Base-by-base conservation (phyloP, 176 grass and related monocot genomes). In the Oryza rufipogon region DNA sequence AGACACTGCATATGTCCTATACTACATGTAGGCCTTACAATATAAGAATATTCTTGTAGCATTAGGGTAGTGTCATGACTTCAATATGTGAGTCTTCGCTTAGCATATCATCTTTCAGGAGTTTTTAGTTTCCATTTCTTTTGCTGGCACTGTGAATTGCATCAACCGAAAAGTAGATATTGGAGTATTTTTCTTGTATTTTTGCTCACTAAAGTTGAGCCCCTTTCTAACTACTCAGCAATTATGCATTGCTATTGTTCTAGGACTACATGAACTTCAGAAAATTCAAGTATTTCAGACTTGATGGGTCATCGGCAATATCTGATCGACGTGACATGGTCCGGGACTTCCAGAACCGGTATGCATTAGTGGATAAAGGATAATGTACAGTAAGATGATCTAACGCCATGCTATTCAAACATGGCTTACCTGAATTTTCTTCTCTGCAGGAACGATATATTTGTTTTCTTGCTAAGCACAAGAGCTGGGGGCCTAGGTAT, bases 241-340 rank as follows among this genome's bases (percentile, higher is more conserved):
- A 9, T 82, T 45, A 56, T 79, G 0, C 83, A 15, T 70, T 89
- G 4, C 46, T 75, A 82, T 86, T 90, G n/a, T 22, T 92, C 51
- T 88, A 99, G 97, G 97, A 99, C 73, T 99, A 99, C 66, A 99
- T 99, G 97, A 99, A 99, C 83, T 99, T 95, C 63, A 99, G 97
- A 80, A 99, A 99, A 89, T 99, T 94, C 30, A 99, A 96, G 81
- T 99, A 99, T 78, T 96, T 96, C 49, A 92, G 97, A 82, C 86
- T 99, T 73, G 97, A 99, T 75, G 97, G 97, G 77, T 96, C 93
- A 80, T 99, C 97, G 66, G 85, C 90, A 81, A 96, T 99, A 64
- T 92, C 89, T 28, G 91, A 96, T 82, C 91, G 97, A 30, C 97
- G 97, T 87, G 97, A 99, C 86, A 99, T 99, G 97, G 97, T 99